Conservation (phyloP, 73 alveolate species). For the Tetrahymena borealis region DNA sequence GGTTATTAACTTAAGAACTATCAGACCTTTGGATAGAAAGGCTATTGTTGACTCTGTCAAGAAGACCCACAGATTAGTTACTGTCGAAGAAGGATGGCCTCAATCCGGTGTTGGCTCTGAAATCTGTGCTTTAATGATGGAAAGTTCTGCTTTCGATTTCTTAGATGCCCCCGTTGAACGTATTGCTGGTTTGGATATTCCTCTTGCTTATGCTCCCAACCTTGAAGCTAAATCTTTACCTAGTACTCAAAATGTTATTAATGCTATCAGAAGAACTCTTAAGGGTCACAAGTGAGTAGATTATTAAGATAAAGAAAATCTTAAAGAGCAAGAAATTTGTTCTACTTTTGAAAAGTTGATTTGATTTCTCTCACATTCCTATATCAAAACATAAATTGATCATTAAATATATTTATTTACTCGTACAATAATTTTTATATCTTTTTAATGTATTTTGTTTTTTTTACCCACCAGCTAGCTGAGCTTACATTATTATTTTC, state of each 20-base stretch:
- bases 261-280: conserved; percentile 39
- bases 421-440: neutral
- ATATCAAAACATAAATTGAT: neutral
- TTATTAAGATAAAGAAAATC: neutral
- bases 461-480: neutral
- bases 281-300: conserved; percentile 19
- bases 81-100: conserved; percentile 95
- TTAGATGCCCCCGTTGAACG: conserved; percentile 89
- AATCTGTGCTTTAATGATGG: conserved; percentile 79
- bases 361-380: neutral
- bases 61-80: conserved; percentile 77
- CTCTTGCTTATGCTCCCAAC: conserved; percentile 76
- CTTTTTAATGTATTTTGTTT: neutral
- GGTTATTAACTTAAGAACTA: conserved; percentile 69
- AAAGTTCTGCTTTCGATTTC: conserved; percentile 75
- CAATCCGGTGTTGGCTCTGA: conserved; percentile 86
- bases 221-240: conserved; percentile 76
- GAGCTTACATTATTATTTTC: too few species aligned
- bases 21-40: conserved; percentile 76
- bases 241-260: conserved; percentile 48
- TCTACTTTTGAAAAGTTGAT: neutral
- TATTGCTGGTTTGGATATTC: conserved; percentile 82
- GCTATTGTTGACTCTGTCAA: conserved; percentile 71
- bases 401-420: neutral
- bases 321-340: neutral